Evolutionary conservation across 768 basidiomycete species (phyloP), one percentile per base, ranked within the genome.

Genomic region (Agrocybe praecox): DNA sequence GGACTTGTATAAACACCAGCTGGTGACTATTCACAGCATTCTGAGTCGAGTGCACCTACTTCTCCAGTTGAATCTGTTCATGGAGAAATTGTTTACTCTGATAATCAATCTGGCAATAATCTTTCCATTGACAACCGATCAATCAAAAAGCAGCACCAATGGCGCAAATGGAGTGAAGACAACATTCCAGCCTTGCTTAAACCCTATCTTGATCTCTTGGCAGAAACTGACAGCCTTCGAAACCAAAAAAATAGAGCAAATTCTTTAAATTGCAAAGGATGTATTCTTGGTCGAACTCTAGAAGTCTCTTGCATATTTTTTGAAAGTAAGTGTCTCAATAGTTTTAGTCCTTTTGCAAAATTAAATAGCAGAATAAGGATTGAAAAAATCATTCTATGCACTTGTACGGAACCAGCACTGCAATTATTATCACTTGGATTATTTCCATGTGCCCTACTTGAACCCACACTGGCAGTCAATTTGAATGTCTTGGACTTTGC

Each of bases 371-470:
- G 33, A n/a, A n/a, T n/a, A n/a, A n/a, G 12, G 34, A 22, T 52
- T 24, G n/a, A 52, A 29, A 23, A 40, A 22, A 9, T 19, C 21
- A 21, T 32, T 17, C 5, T 24, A 2, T 52, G 50, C 11, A 52
- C 18, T 2, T 52, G 50, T n/a, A 22, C 19, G 9, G 19, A 18
- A 2, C 29, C 65, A 1, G 52, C 65, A 1, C 24, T 55, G 4
- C 64, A 67, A 46, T 60, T 72, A 12, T 52, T 72, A 11, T 15
- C n/a, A 4, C 22, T 23, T 0, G 69, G 66, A 3, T 46, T 67
- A 7, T 71, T 72, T 52, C 66, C 70, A 19, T 71, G 63, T 46
- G 59, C 68, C 4, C 71, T 70, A 0, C 12, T 58, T 1, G 53
- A 23, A 2, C 71, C 70, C 12, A 48, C 61, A 4, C 50, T 71